Percentiles rank a stretch among this genome's conserved stretches.
phyloP scores from a whole-genome alignment of 306 rosid genomes.

The Begonia loranthoides region DNA sequence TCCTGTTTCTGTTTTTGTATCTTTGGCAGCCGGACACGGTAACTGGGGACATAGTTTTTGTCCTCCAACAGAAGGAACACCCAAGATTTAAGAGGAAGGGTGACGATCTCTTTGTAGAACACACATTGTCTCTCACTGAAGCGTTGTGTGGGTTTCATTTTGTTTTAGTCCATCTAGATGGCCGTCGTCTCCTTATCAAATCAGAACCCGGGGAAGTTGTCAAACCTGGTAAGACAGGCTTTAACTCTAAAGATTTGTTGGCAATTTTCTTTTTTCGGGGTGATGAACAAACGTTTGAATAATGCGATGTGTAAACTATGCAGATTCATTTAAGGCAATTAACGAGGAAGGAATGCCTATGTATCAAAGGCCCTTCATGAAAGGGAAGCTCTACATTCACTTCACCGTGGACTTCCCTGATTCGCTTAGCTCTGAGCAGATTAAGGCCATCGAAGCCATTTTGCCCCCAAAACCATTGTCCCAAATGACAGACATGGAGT shows the following conservation, averaged over 20 bases:
- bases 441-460: conserved; percentile 42
- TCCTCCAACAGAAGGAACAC: conserved; percentile 68
- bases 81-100: conserved; percentile 65
- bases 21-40: conserved; percentile 58
- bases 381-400: conserved; percentile 84
- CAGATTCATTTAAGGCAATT: conserved; percentile 78
- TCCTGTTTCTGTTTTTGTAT: not conserved
- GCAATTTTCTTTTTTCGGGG: not conserved
- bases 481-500: conserved; percentile 68
- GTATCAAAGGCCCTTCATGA: conserved; percentile 88
- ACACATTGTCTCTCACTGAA: conserved; percentile 50
- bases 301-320: not conserved
- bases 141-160: conserved; percentile 75
- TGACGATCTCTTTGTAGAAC: conserved; percentile 66
- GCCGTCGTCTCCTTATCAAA: conserved; percentile 69
- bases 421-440: conserved; percentile 41
- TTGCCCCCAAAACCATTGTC: conserved; percentile 49
- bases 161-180: conserved; percentile 36
- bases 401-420: conserved; percentile 85
- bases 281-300: not conserved
- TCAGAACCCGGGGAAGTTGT: conserved; percentile 72
- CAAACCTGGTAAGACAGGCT: conserved; percentile 48
- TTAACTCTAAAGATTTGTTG: not conserved
- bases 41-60: conserved; percentile 71
- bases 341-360: conserved; percentile 92